Conservation (phyloP, 306 rosid genomes). For the Dryas alaskensis region DNA sequence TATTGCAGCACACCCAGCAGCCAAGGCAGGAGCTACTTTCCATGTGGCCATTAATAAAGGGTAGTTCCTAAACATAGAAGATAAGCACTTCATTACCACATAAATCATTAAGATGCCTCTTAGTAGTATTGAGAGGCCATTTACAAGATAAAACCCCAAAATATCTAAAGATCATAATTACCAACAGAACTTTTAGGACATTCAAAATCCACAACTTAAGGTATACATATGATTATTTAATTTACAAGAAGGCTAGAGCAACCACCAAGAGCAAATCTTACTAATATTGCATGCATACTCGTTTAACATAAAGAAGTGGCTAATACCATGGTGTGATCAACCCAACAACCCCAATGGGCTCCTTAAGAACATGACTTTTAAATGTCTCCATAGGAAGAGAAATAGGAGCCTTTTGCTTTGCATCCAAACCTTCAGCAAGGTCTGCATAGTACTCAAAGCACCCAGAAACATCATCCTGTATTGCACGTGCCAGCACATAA, state of each 20-base stretch:
- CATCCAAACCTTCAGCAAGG: slow-evolving; percentile 90
- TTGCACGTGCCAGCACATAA: slow-evolving; percentile 9
- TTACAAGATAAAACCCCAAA: neutral
- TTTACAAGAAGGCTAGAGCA: neutral
- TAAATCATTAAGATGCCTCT: neutral
- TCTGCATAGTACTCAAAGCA: slow-evolving; percentile 95
- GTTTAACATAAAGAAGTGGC: slow-evolving; percentile 8
- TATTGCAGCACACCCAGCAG: slow-evolving; percentile 98
- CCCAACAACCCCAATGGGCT: slow-evolving; percentile 89
- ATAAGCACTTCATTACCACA: slow-evolving; percentile 15
- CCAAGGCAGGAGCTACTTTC: slow-evolving; percentile 99
- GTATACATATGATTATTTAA: neutral
- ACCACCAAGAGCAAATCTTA: neutral
- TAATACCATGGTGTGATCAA: slow-evolving; percentile 89
- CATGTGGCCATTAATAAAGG: slow-evolving; percentile 89
- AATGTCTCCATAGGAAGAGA: slow-evolving; percentile 86
- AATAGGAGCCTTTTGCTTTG: slow-evolving; percentile 69
- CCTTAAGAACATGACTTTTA: slow-evolving; percentile 68
- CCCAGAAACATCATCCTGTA: slow-evolving; percentile 97
- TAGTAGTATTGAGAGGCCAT: neutral
- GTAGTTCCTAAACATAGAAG: slow-evolving; percentile 66
- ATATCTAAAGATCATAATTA: neutral
- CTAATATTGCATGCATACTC: neutral
- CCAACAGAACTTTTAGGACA: neutral
- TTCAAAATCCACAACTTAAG: neutral